Evolutionary conservation across 108 stramenopile genomes (phyloP).

Genomic region (Mayamaea pseudoterrestris): DNA sequence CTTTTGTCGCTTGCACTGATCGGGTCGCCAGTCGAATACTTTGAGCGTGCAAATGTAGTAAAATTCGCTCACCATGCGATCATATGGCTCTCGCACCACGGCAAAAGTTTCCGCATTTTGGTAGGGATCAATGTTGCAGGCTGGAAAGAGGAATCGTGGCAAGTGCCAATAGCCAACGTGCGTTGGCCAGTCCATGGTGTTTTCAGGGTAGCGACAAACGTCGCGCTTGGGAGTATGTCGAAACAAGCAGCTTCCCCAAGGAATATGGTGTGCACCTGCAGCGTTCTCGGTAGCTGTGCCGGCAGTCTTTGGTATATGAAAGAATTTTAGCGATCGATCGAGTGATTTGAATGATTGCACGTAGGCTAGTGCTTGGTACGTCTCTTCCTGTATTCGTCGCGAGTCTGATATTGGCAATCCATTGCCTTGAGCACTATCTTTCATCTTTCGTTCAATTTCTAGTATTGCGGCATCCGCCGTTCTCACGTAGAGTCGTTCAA

Average conservation of each 20-base stretch:
- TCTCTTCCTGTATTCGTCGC: too few species aligned
- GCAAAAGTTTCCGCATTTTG: conserved; percentile 21
- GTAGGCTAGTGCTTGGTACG: conserved; percentile 12
- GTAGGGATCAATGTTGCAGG: conserved; percentile 19
- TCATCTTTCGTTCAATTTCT: too few species aligned
- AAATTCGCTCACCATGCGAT: conserved; percentile 24
- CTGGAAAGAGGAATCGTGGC: conserved; percentile 18
- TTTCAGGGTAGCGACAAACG: conserved; percentile 11
- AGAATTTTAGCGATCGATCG: conserved; percentile 15
- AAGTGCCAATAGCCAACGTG: conserved; percentile 26
- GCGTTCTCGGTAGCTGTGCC: conserved; percentile 26
- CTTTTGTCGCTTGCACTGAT: conserved; percentile 16
- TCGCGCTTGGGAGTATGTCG: conserved; percentile 21
- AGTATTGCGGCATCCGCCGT: too few species aligned
- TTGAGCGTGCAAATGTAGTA: conserved; percentile 21
- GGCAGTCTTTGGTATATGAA: conserved; percentile 31
- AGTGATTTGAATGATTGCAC: conserved; percentile 9
- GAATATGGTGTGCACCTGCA: conserved; percentile 6
- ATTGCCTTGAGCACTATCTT: too few species aligned
- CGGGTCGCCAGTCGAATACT: conserved; percentile 9
- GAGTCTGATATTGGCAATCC: too few species aligned
- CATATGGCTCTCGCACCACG: conserved; percentile 20
- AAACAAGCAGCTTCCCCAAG: conserved; percentile 25
- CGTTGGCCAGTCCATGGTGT: conserved; percentile 19
- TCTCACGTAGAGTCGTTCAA: too few species aligned